phyloP scores from a whole-genome alignment of 75 land plant genomes.

The Selaginella tamariscina region DNA sequence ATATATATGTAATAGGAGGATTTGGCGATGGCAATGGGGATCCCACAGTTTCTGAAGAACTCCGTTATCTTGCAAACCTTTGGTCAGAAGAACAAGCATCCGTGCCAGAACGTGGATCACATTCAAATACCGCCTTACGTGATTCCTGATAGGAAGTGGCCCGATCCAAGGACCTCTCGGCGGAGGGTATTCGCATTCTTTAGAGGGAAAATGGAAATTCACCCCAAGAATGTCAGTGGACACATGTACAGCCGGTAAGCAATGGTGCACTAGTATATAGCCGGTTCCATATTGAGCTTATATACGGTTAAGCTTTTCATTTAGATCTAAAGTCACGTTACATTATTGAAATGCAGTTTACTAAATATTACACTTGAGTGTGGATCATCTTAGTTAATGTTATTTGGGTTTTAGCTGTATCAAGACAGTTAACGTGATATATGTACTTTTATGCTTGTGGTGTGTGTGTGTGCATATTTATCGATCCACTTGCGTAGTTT shows the following conservation, averaged over 20 bases:
- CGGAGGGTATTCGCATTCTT: slow-evolving; percentile 68
- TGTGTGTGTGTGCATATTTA: too few species aligned
- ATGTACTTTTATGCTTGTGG: not conserved
- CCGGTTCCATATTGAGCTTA: too few species aligned
- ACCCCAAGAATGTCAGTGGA: slow-evolving; percentile 85
- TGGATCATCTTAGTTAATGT: too few species aligned
- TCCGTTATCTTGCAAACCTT: slow-evolving; percentile 80
- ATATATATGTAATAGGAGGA: slow-evolving; percentile 67
- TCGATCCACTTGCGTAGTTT: too few species aligned
- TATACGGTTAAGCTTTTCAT: too few species aligned
- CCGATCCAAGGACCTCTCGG: slow-evolving; percentile 24
- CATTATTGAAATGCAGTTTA: too few species aligned
- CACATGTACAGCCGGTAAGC: slow-evolving; percentile 73
- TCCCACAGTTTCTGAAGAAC: slow-evolving; percentile 56
- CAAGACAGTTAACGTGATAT: too few species aligned
- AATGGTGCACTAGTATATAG: too few species aligned
- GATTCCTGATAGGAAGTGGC: slow-evolving; percentile 31
- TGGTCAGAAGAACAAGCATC: slow-evolving; percentile 50
- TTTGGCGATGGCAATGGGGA: slow-evolving; percentile 53
- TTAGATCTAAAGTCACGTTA: too few species aligned
- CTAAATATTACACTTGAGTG: too few species aligned
- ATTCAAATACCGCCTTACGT: slow-evolving; percentile 83
- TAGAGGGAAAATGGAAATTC: slow-evolving; percentile 88
- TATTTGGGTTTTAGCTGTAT: too few species aligned
- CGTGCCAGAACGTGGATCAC: slow-evolving; percentile 65